Percentiles rank a stretch among this genome's conserved stretches.
Evolutionary conservation across 2,329 filamentous ascomycete genomes (phyloP).

Genomic region (Botryotinia narcissicola): DNA sequence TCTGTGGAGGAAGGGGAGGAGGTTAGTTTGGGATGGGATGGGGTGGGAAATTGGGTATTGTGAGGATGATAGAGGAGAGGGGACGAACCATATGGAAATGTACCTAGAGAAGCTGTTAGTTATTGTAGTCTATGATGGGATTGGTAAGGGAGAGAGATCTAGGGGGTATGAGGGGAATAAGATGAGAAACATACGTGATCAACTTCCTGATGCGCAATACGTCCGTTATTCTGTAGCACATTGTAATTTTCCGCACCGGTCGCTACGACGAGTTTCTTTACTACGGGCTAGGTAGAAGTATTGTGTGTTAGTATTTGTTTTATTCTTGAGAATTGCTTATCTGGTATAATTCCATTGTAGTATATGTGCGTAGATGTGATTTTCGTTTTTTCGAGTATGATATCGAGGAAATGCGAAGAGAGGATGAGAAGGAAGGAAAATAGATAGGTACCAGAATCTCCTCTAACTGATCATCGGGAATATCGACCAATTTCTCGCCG

Average conservation of each 20-base stretch:
- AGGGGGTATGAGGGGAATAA: neutral
- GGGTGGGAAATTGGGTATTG: neutral
- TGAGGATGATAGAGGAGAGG: neutral
- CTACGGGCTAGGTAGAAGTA: slow-evolving; percentile 56
- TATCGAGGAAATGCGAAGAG: slow-evolving; percentile 9
- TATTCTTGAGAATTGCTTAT: neutral
- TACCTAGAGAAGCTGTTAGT: slow-evolving; percentile 51
- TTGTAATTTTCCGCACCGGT: slow-evolving; percentile 82
- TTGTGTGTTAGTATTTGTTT: neutral
- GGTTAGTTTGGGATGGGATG: neutral
- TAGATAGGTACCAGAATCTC: slow-evolving; percentile 69
- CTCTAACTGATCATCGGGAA: slow-evolving; percentile 80
- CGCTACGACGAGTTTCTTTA: slow-evolving; percentile 81
- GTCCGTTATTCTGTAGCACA: slow-evolving; percentile 93
- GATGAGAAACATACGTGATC: slow-evolving; percentile 68
- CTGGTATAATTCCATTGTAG: neutral
- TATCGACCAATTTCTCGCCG: slow-evolving; percentile 85
- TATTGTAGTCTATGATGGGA: neutral
- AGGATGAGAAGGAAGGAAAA: slow-evolving; percentile 12
- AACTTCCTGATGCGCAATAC: slow-evolving; percentile 86
- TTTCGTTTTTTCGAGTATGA: neutral
- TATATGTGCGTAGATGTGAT: neutral
- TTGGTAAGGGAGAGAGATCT: neutral
- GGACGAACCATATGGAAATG: slow-evolving; percentile 83
- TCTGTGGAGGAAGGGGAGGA: slow-evolving; percentile 51